phyloP scores from a whole-genome alignment of 805 yeast genomes.

The Wickerhamomyces bisporus region DNA sequence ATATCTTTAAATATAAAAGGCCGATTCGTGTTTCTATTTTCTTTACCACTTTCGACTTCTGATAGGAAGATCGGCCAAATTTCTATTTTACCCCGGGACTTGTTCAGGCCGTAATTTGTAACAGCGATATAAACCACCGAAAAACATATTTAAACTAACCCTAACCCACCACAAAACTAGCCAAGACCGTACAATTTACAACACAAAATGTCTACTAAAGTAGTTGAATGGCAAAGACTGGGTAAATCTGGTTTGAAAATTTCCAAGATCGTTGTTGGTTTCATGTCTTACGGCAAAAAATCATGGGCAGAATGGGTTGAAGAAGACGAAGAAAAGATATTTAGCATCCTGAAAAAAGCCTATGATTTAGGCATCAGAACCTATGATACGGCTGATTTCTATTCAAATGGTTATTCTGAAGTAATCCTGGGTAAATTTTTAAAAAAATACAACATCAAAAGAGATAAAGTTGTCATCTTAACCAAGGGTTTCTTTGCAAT shows the following conservation, averaged over 20 bases:
- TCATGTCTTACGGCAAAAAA: slow-evolving; percentile 47
- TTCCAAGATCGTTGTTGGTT: slow-evolving; percentile 47
- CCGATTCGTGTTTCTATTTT: too few relatives aligned
- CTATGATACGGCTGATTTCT: slow-evolving; percentile 37
- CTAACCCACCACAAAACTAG: too few relatives aligned
- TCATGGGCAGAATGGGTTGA: slow-evolving; percentile 40
- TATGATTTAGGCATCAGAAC: slow-evolving; percentile 44
- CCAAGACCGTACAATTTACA: too few relatives aligned
- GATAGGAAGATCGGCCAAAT: too few relatives aligned
- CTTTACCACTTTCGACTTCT: too few relatives aligned
- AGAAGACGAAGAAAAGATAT: slow-evolving; percentile 43
- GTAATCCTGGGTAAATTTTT: slow-evolving; percentile 43
- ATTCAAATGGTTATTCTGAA: slow-evolving; percentile 42
- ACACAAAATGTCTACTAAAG: not conserved
- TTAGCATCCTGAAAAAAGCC: slow-evolving; percentile 39
- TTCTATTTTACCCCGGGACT: too few relatives aligned
- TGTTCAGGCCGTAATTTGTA: too few relatives aligned
- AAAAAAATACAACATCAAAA: slow-evolving; percentile 30
- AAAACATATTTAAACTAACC: too few relatives aligned
- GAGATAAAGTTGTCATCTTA: slow-evolving; percentile 51
- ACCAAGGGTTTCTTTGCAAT: slow-evolving; percentile 31
- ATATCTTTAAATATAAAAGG: too few relatives aligned
- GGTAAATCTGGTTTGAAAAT: slow-evolving; percentile 47
- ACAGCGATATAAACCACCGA: too few relatives aligned
- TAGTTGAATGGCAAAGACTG: slow-evolving; percentile 16